These are phyloP conservation scores for Senecio squalidus DNA, from an alignment of 140 eudicot species.

Conservation along the genomic window DNA sequence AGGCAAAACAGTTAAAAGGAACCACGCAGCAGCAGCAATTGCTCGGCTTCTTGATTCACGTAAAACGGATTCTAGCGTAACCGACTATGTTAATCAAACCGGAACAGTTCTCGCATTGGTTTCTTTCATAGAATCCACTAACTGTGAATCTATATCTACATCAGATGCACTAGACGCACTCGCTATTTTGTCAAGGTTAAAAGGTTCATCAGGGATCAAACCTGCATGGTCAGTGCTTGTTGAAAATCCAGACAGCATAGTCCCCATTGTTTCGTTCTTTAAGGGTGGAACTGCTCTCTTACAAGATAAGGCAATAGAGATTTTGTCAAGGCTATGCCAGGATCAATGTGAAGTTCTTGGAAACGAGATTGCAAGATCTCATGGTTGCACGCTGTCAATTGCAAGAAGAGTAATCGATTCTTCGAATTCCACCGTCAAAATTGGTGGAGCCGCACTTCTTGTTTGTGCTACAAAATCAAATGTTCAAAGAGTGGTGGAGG, in stretches of 20 bases:
- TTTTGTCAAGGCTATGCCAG: conserved; percentile 72
- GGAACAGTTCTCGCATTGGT: conserved; percentile 91
- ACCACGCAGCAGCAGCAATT: conserved; percentile 93
- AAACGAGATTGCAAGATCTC: conserved; percentile 46
- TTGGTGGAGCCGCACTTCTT: conserved; percentile 94
- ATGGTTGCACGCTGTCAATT: conserved; percentile 65
- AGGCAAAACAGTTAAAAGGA: conserved; percentile 57
- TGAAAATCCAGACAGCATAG: conserved; percentile 68
- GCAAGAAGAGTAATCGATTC: conserved; percentile 79
- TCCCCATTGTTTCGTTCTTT: conserved; percentile 77
- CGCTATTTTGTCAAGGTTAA: conserved; percentile 61
- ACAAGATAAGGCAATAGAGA: conserved; percentile 88
- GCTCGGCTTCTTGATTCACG: conserved; percentile 77
- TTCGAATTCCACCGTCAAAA: conserved; percentile 47
- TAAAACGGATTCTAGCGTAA: conserved; percentile 48
- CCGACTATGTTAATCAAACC: conserved; percentile 67
- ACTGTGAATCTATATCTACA: conserved; percentile 45
- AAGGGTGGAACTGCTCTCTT: conserved; percentile 55
- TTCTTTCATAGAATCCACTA: conserved; percentile 66
- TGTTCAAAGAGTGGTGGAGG: conserved; percentile 70
- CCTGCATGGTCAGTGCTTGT: conserved; percentile 88
- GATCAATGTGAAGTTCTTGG: conserved; percentile 79
- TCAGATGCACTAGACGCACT: conserved; percentile 93
- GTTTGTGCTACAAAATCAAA: conserved; percentile 79
- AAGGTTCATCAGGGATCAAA: conserved; percentile 52